Evolutionary conservation across 2,329 filamentous ascomycete species (phyloP), one percentile per base, ranked within the genome.

Genomic region (Fusarium subglutinans): DNA sequence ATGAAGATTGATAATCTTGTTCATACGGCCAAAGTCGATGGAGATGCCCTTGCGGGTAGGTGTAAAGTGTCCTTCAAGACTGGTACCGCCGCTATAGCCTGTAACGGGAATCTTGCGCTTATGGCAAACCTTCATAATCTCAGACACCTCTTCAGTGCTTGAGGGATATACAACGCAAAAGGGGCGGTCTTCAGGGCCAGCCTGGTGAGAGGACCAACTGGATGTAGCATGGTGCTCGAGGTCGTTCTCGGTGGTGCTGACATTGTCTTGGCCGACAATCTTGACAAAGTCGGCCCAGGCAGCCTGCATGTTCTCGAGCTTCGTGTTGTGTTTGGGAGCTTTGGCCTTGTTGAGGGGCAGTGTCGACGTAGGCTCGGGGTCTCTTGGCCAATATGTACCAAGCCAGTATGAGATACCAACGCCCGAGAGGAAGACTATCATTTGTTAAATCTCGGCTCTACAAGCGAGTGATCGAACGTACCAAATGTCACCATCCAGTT

Each of bases 41-140:
- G 93, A 96, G 38, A 98, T 90, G 26, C 95, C 95, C 65, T 94
- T 93, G 74, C 91, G 86, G 22, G 94, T 98, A 5, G 94, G 90
- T 3, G 94, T 91, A 82, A 93, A 97, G 82, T 98, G 94, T 3
- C 95, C 95, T 83, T 98, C 95, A 38, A 98, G 86, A 78, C 93
- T 95, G 13, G 95, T 98, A 40, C 95, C 95, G 48, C 95, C 95
- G 65, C 92, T 94, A 84, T 95, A 97, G 6, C 92, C 92, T 8
- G 94, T 95, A 30, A 98, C 94, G 10, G 95, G 95, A 72, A 98
- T 96, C 64, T 88, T 87, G 45, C 95, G 87, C 78, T 86, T 83
- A 81, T 97, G 94, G 84, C 95, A 98, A 63, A 98, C 85, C 84
- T 96, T 95, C 92, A 97, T 96, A 68, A 98, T 90, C 72, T 88